These are phyloP conservation scores for Ophiostoma piceae DNA, from an alignment of 2,329 filamentous ascomycete genomes.

Conservation along the genomic window DNA sequence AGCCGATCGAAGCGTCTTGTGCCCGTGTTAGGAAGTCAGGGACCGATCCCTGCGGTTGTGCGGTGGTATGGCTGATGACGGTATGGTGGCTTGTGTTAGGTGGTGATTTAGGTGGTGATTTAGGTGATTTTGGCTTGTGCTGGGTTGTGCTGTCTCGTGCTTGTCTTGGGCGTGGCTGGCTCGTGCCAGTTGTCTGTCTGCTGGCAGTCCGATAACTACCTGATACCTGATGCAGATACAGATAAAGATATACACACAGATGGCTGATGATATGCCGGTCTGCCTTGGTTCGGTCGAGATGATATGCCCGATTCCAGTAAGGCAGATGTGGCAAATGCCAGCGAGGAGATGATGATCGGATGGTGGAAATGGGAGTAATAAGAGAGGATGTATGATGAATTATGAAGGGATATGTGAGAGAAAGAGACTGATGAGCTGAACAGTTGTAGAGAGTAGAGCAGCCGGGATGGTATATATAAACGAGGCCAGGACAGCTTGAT, in stretches of 20 bases:
- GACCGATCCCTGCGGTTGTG: background rate
- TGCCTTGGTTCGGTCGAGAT: background rate
- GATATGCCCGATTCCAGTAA: background rate
- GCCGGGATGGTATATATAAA: slow-evolving; percentile 2
- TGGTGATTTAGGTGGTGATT: background rate
- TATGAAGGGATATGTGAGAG: background rate
- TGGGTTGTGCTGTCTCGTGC: too few relatives aligned
- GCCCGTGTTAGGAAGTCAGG: background rate
- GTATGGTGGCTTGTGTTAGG: too few relatives aligned
- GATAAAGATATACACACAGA: too few relatives aligned
- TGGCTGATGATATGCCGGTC: background rate
- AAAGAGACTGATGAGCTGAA: background rate
- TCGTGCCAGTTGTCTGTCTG: slow-evolving; percentile 4
- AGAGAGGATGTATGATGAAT: background rate
- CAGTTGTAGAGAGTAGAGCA: background rate
- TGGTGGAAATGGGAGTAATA: background rate
- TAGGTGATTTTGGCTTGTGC: background rate
- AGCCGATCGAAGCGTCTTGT: slow-evolving; percentile 15
- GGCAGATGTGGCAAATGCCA: background rate
- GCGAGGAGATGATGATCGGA: background rate
- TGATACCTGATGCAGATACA: background rate
- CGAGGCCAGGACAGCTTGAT: background rate
- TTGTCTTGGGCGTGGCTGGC: background rate
- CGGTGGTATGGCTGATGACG: too few relatives aligned
- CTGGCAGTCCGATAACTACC: background rate